Evolutionary conservation across 2,329 filamentous ascomycete species (phyloP).

Genomic region (Escovopsis sp.): DNA sequence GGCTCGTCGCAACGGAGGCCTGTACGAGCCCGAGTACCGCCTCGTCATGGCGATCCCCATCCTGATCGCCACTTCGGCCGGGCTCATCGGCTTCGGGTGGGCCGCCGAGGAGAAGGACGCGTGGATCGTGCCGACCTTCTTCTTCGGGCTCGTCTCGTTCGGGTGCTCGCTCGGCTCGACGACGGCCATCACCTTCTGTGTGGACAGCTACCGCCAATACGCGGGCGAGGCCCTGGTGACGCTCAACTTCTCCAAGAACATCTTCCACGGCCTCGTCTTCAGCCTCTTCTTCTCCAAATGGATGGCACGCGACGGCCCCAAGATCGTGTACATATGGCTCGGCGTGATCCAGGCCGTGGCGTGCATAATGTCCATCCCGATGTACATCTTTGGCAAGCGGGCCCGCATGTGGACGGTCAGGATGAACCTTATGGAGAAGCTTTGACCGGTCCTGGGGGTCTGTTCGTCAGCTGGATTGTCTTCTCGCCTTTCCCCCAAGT

Average conservation of each 20-base stretch:
- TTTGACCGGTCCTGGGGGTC: conserved; percentile 9
- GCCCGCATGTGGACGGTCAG: conserved; percentile 88
- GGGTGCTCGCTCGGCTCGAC: conserved; percentile 83
- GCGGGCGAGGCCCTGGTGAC: conserved; percentile 90
- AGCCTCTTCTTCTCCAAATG: conserved; percentile 76
- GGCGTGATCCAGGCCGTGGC: conserved; percentile 72
- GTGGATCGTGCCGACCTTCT: conserved; percentile 87
- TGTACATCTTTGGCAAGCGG: conserved; percentile 90
- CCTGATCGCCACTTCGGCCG: conserved; percentile 60
- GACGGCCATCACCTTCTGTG: conserved; percentile 83
- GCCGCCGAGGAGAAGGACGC: conserved; percentile 56
- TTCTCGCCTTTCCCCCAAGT: too few relatives aligned
- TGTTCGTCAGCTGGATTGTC: too few relatives aligned
- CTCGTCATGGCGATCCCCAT: conserved; percentile 79
- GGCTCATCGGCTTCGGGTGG: conserved; percentile 96
- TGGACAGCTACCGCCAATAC: conserved; percentile 86
- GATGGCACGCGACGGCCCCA: conserved; percentile 61
- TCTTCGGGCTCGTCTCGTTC: conserved; percentile 85
- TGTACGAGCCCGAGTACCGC: conserved; percentile 91
- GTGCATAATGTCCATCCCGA: conserved; percentile 63
- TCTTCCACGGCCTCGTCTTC: conserved; percentile 81
- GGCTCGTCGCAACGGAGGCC: conserved; percentile 71
- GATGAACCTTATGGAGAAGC: conserved; percentile 74
- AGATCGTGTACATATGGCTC: conserved; percentile 65
- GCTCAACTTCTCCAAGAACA: conserved; percentile 86